Base-by-base conservation (phyloP, 495 filamentous ascomycete genomes). In the Umbilicaria muhlenbergii region DNA sequence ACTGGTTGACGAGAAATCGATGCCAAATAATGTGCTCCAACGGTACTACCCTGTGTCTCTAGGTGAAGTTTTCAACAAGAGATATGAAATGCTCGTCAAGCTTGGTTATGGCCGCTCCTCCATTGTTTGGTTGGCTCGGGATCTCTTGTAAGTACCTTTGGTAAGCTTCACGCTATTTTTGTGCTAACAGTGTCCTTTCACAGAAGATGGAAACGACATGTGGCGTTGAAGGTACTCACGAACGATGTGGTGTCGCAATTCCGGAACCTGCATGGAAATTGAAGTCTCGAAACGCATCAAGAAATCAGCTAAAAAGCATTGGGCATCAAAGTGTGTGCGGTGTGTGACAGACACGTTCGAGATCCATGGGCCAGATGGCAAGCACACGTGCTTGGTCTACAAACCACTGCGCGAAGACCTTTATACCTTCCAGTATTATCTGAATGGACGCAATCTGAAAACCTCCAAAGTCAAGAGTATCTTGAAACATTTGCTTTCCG, bases 21-120 rank as follows among this genome's bases (percentile, higher is more conserved):
- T 28, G 24, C 24, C 24, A 7, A 28, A 7, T 28, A 4, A 28
- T 28, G 24, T 28, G 6, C 24, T 28, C 24, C 24, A 28, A 28
- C 24, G 24, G 28, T 75, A 61, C 54, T 73, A 67, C 52, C 66
- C 68, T 6, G 67, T 68, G 18, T 53, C 54, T 41, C 67, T 74
- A 42, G 68, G 68, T 31, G 66, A 75, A 46, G 55, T 71, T 12
- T 58, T 67, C 40, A 41, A 61, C 31, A 53, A 57, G 37, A 62
- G 61, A 34, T 76, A 75, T 44, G 54, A 70, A 47, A 55, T 74
- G 32, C 46, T 69, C 5, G 62, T 61, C 7, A 76, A 77, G 52
- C 60, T 75, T 32, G 72, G 74, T 12, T 75, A 62, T 47, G 71
- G 72, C 32, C 46, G 65, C 7, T 62, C 58, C 36, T 76, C 71